Base-by-base conservation (phyloP, 1,284 basidiomycete genomes). In the Pyrrhoderma lamaoense region DNA sequence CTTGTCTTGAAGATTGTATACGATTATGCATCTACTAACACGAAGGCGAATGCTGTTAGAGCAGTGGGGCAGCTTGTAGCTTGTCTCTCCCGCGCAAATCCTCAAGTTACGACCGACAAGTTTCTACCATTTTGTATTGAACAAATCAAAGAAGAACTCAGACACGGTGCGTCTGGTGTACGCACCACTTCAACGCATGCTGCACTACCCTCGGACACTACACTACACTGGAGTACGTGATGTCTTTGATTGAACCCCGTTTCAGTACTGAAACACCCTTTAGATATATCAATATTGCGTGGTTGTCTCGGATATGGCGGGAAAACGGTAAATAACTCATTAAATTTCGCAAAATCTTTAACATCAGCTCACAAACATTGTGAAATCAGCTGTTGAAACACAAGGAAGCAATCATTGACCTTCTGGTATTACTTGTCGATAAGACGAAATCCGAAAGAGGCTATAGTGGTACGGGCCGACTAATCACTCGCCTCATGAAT, bases 221-320 rank as follows among this genome's bases (percentile, higher is more conserved):
- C 91, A 1, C 71, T 99, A 48, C 93, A 97, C 65, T 98, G 94
- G 92, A 93, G 88, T 89, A 61, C 65, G 88, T 69, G n/a, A n/a
- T 46, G 53, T 47, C 59, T 47, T 14, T 45, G 25, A 21, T 56
- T 45, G 9, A 36, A 38, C 42, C 19, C 31, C 45, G 39, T 49
- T 19, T 44, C 39, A 38, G 36, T 48, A 44, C 49, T 46, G 47
- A 43, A 40, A 22, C 51, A 54, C n/a, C 27, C 45, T 31, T 22
- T 46, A 89, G 88, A 90, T 65, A 75, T 91, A 64, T 73, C 82
- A 3, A 85, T 93, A 37, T 69, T 93, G 35, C 80, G 86, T 46
- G 90, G 86, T 45, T 85, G 85, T 57, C 73, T 91, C 49, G 85
- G 82, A 2, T 85, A 85, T 59, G 83, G 83, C 1, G 86, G 85